These are phyloP conservation scores for Tremella yokohamensis DNA, from an alignment of 768 basidiomycete species.

Conservation along the genomic window DNA sequence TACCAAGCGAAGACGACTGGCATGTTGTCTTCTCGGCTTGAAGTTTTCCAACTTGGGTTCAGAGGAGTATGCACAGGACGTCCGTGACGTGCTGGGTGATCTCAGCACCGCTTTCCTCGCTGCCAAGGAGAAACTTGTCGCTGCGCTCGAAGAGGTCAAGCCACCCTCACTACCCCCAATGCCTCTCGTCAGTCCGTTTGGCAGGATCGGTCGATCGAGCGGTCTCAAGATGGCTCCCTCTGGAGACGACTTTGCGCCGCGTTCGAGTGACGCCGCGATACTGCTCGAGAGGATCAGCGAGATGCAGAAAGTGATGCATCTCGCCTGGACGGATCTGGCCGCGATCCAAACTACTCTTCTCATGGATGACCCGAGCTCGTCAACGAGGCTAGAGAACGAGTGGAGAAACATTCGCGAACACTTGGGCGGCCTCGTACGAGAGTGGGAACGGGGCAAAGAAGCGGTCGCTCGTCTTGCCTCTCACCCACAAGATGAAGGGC, in stretches of 20 bases:
- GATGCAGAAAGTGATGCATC: conserved; percentile 9
- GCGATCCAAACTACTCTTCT: not conserved
- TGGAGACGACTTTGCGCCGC: conserved; percentile 12
- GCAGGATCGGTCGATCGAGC: not conserved
- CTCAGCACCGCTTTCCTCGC: not conserved
- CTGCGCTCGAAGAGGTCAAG: not conserved
- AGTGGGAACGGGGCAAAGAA: conserved; percentile 43
- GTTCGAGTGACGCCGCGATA: not conserved
- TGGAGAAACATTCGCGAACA: conserved; percentile 35
- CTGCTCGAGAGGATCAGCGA: conserved; percentile 7
- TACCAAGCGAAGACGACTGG: conserved; percentile 35
- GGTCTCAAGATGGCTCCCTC: too few species aligned
- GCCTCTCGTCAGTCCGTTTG: not conserved
- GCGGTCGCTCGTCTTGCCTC: conserved; percentile 15
- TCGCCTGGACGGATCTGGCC: conserved; percentile 4
- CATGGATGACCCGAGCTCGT: not conserved
- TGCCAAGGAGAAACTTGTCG: not conserved
- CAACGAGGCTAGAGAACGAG: conserved; percentile 20
- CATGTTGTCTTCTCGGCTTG: conserved; percentile 46
- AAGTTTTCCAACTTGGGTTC: conserved; percentile 19
- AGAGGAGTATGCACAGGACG: not conserved
- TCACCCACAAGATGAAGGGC: not conserved
- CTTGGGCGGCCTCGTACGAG: conserved; percentile 34
- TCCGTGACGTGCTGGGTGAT: not conserved
- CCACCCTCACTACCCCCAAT: too few species aligned